These are phyloP conservation scores for Clavariopsis aquatica DNA, from an alignment of 495 filamentous ascomycete genomes.

Conservation along the genomic window DNA sequence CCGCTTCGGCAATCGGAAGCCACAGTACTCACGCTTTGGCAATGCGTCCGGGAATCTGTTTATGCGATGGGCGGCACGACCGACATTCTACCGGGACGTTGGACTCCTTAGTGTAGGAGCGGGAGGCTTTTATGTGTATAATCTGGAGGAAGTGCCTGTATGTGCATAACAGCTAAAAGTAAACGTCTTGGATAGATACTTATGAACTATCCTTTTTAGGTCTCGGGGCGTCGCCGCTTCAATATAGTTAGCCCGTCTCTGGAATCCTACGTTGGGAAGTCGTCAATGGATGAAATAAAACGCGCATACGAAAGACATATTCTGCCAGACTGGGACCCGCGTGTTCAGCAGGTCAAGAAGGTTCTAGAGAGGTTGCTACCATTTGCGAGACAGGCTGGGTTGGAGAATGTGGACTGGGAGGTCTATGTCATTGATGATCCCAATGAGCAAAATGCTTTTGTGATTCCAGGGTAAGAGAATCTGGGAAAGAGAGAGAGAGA, in stretches of 20 bases:
- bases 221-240: conserved; percentile 78
- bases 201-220: conserved; percentile 27
- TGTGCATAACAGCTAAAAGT: conserved; percentile 2
- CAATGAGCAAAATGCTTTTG: conserved; percentile 75
- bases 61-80: conserved; percentile 38
- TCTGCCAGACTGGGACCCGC: conserved; percentile 55
- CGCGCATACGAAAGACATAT: conserved; percentile 49
- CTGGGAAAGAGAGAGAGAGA: neutral
- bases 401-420: conserved; percentile 71
- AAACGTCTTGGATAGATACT: neutral
- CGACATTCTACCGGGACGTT: conserved; percentile 46
- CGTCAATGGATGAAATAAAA: conserved; percentile 44
- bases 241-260: conserved; percentile 65
- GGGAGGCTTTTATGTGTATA: conserved; percentile 63
- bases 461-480: conserved; percentile 65
- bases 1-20: neutral
- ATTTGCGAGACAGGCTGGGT: conserved; percentile 51
- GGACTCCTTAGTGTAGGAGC: conserved; percentile 44
- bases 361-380: conserved; percentile 75
- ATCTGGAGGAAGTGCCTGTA: conserved; percentile 77
- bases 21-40: conserved; percentile 38
- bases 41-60: conserved; percentile 32
- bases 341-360: conserved; percentile 58
- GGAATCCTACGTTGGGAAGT: conserved; percentile 52
- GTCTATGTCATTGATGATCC: conserved; percentile 78